Percentiles rank a stretch among this genome's conserved stretches.
Evolutionary conservation across 1,284 basidiomycete species (phyloP).

Genomic region (Pseudozyma sp.): DNA sequence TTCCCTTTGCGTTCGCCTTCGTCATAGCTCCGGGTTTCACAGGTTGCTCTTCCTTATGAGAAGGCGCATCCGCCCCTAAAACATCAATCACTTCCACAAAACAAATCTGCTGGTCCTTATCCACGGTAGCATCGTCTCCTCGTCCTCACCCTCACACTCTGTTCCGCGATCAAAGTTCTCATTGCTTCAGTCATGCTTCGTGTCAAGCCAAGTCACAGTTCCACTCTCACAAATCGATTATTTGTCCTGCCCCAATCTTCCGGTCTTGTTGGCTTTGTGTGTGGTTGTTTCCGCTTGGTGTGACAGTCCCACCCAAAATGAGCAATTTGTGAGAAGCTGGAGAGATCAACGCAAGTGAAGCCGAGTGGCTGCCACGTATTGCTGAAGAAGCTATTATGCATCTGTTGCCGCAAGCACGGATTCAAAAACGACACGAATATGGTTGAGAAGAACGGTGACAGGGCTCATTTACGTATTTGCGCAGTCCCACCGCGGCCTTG

Average conservation of each 20-base stretch:
- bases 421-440: neutral
- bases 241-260: neutral
- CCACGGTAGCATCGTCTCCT: too few species aligned
- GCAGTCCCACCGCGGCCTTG: conserved; percentile 1
- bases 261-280: neutral
- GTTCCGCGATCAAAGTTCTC: too few species aligned
- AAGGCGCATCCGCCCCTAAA: neutral
- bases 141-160: too few species aligned
- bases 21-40: conserved; percentile 7
- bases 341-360: neutral
- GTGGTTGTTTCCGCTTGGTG: neutral
- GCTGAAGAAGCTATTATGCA: neutral
- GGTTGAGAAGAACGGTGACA: neutral
- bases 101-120: neutral
- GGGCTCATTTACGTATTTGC: neutral
- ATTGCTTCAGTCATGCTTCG: too few species aligned
- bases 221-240: neutral
- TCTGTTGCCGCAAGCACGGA: neutral
- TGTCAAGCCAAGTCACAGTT: too few species aligned
- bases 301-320: neutral
- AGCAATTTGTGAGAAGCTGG: neutral
- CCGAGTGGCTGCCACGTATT: too few species aligned
- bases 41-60: neutral
- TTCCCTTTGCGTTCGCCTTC: conserved; percentile 1
- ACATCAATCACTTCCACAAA: neutral